Percentiles rank a stretch among this genome's conserved stretches.
phyloP scores from a whole-genome alignment of 2,329 filamentous ascomycete species.

The Cladophialophora chaetospira region DNA sequence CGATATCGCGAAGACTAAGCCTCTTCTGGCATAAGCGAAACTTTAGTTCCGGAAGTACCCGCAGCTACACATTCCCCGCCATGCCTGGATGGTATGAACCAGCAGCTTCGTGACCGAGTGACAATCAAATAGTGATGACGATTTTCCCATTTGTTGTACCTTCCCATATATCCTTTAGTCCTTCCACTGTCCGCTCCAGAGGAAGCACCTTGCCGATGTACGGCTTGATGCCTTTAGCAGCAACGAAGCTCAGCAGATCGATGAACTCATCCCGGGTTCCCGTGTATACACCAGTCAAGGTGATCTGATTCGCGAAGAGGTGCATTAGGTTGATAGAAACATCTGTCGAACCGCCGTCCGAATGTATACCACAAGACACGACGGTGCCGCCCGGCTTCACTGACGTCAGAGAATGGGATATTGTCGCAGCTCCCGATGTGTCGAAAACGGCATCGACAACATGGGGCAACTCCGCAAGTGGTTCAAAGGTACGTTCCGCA shows the following conservation, averaged over 20 bases:
- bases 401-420: conserved; percentile 19
- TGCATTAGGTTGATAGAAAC: conserved; percentile 17
- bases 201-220: conserved; percentile 23
- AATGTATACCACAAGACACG: conserved; percentile 25
- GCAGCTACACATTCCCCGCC: background rate
- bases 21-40: background rate
- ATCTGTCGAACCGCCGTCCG: conserved; percentile 9
- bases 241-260: conserved; percentile 21
- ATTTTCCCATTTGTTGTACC: conserved; percentile 24
- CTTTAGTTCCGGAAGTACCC: background rate
- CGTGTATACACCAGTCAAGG: conserved; percentile 20
- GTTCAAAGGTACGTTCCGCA: conserved; percentile 22
- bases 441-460: conserved; percentile 27
- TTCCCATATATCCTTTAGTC: conserved; percentile 22
- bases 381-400: conserved; percentile 23
- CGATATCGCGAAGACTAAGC: background rate
- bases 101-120: background rate
- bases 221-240: conserved; percentile 19
- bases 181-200: conserved; percentile 17
- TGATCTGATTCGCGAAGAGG: conserved; percentile 17
- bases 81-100: too few relatives aligned
- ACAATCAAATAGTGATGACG: conserved; percentile 19
- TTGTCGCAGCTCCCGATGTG: conserved; percentile 19
- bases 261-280: conserved; percentile 27
- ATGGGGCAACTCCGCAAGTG: conserved; percentile 14